A percentile compares a stretch with the other conserved stretches of the same genome.
These are phyloP conservation scores for Rhizopus delemar DNA, from an alignment of 371 early-diverging fungal species.

Conservation along the genomic window DNA sequence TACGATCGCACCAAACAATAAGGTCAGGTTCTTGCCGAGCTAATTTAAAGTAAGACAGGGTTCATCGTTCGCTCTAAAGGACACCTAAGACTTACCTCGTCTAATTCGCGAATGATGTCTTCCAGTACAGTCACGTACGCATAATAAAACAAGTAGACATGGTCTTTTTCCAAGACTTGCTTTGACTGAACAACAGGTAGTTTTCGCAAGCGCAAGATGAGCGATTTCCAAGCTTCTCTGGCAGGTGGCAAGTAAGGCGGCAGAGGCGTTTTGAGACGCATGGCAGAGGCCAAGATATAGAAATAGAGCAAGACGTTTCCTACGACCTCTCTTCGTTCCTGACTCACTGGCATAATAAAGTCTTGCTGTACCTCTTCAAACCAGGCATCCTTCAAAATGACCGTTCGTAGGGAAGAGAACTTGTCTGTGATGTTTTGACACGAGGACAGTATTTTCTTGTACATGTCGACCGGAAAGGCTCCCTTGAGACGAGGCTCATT, in stretches of 20 bases:
- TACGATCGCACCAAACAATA: slow-evolving; percentile 48
- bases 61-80: no score
- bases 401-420: slow-evolving; percentile 69
- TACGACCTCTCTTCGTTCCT: slow-evolving; percentile 67
- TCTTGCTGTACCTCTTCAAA: slow-evolving; percentile 51
- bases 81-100: slow-evolving; percentile 37
- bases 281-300: slow-evolving; percentile 78
- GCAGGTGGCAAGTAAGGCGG: slow-evolving; percentile 82
- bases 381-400: slow-evolving; percentile 69
- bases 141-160: slow-evolving; percentile 76
- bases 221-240: slow-evolving; percentile 45
- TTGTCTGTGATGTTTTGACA: slow-evolving; percentile 77
- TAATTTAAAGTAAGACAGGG: slow-evolving; percentile 3
- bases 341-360: slow-evolving; percentile 59
- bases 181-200: slow-evolving; percentile 54
- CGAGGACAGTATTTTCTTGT: slow-evolving; percentile 64
- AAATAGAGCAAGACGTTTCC: slow-evolving; percentile 75
- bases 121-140: slow-evolving; percentile 79
- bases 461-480: slow-evolving; percentile 69
- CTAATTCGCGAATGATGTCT: slow-evolving; percentile 80
- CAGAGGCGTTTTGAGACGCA: slow-evolving; percentile 79
- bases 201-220: slow-evolving; percentile 51
- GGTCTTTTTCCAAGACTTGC: slow-evolving; percentile 51
- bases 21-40: slow-evolving; percentile 42
- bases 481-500: slow-evolving; percentile 88